Base-by-base conservation (phyloP, 176 grass and related monocot species). In the Carex myosuroides region DNA sequence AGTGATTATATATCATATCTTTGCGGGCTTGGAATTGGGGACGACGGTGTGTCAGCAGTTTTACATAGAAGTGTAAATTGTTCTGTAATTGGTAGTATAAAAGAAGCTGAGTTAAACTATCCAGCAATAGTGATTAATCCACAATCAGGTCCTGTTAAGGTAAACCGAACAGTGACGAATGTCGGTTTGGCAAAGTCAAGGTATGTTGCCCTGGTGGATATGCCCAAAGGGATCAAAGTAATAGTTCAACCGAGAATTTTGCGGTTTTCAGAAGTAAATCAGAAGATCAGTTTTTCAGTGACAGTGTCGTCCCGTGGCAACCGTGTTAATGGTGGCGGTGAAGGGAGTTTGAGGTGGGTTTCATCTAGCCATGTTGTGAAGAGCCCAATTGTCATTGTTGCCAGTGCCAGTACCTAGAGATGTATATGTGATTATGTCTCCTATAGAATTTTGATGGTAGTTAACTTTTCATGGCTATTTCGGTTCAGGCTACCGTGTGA, bases 131-230 rank as follows among this genome's bases (percentile, higher is more conserved):
- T 94, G 29, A 89, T 94, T 30, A 87, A 87, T 89, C 79, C 85
- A 1, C 82, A 86, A 29, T 60, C 82, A 0, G 85, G 88, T 80
- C 86, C 94, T 55, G 87, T 90, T 83, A 79, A 86, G 13, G 88
- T 97, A 44, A 94, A 86, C 60, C 84, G 95, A 16, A 98, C 92
- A 1, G 92, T 98, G 64, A 98, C 91, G 17, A 98, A 98, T 58
- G 95, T 98, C 29, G 95, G 92, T 16, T 87, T 85, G 22, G 79
- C 83, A 0, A 78, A 16, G 8, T 91, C 87, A 33, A 86, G 81
- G 68, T 95, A 95, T 87, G 76, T 77, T 3, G 92, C 79, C 13
- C 64, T 85, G 18, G 88, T 98, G 58, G 88, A 90, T 50, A 86
- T 93, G 89, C 89, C 93, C 22, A 81, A 59, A 11, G 93, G 87